Evolutionary conservation across 1,284 basidiomycete species (phyloP).

Genomic region (Rhodotorula sp.): DNA sequence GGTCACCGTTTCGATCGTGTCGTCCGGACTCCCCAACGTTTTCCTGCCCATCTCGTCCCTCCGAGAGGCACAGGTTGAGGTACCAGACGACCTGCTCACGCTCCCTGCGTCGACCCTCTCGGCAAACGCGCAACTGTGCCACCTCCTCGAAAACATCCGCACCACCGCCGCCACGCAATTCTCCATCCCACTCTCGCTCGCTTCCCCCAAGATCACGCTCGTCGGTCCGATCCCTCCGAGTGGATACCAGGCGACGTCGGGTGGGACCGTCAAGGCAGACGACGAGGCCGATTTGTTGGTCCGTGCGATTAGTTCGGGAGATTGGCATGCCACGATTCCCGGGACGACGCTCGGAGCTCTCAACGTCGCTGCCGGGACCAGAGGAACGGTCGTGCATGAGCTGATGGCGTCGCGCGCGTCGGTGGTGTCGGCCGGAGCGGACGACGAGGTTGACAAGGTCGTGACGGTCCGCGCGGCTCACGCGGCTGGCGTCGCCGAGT

Average conservation of each 20-base stretch:
- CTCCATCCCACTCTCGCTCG: slow-evolving; percentile 30
- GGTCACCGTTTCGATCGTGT: slow-evolving; percentile 28
- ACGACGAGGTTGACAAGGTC: neutral
- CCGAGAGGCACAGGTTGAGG: neutral
- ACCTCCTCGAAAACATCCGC: slow-evolving; percentile 24
- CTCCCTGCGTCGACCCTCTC: slow-evolving; percentile 13
- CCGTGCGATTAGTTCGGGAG: slow-evolving; percentile 29
- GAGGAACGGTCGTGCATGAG: slow-evolving; percentile 24
- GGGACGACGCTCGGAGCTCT: slow-evolving; percentile 38
- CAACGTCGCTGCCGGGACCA: slow-evolving; percentile 22
- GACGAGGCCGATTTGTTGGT: slow-evolving; percentile 33
- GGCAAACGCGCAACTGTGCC: slow-evolving; percentile 9
- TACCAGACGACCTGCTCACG: slow-evolving; percentile 17
- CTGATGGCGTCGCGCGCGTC: neutral
- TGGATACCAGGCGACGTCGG: slow-evolving; percentile 14
- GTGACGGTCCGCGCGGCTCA: slow-evolving; percentile 31
- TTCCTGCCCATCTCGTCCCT: slow-evolving; percentile 31
- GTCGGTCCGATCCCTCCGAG: slow-evolving; percentile 6
- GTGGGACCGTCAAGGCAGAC: neutral
- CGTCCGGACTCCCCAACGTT: slow-evolving; percentile 36
- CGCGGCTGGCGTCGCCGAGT: slow-evolving; percentile 31
- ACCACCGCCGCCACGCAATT: slow-evolving; percentile 8
- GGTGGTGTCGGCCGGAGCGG: neutral
- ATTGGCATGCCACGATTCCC: slow-evolving; percentile 38
- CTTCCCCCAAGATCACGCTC: slow-evolving; percentile 36